These are phyloP conservation scores for Letharia columbiana DNA, from an alignment of 495 filamentous ascomycete genomes.

Conservation along the genomic window DNA sequence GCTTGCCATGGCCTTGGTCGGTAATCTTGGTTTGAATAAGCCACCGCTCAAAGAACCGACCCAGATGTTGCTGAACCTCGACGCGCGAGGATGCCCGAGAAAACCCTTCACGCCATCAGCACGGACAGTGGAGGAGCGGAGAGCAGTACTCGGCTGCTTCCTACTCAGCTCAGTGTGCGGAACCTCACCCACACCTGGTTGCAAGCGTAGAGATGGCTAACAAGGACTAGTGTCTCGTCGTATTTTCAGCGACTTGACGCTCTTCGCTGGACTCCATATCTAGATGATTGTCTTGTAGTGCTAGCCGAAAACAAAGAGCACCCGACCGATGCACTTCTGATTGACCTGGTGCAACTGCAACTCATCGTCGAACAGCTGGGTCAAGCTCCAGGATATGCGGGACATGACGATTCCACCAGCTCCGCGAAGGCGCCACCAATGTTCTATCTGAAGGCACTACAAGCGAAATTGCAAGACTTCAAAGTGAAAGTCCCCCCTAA, in stretches of 20 bases:
- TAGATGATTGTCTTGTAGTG: constrained; percentile 43
- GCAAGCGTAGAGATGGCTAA: not conserved
- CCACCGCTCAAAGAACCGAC: constrained; percentile 26
- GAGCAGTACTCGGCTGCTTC: constrained; percentile 47
- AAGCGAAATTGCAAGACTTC: constrained; percentile 36
- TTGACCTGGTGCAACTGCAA: constrained; percentile 40
- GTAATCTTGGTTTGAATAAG: constrained; percentile 49
- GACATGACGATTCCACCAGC: constrained; percentile 22
- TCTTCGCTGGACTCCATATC: constrained; percentile 43
- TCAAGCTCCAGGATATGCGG: not conserved
- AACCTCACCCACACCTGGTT: not conserved
- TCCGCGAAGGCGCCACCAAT: constrained; percentile 20
- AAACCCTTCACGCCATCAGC: constrained; percentile 20
- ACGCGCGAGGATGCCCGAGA: constrained; percentile 7
- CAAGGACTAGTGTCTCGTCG: constrained; percentile 33
- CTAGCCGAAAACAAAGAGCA: constrained; percentile 40
- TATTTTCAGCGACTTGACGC: constrained; percentile 40
- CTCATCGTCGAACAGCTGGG: constrained; percentile 34
- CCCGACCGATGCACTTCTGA: constrained; percentile 42
- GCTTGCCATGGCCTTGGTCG: constrained; percentile 44
- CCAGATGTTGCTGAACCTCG: constrained; percentile 1
- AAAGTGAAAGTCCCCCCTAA: constrained; percentile 31
- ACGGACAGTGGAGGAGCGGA: constrained; percentile 44
- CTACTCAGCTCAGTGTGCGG: constrained; percentile 43
- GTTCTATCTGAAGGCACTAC: constrained; percentile 37